Percentiles rank a stretch among this genome's conserved stretches.
These are phyloP conservation scores for Chenopodium quinoa DNA, from an alignment of 148 eudicot species.

Conservation along the genomic window DNA sequence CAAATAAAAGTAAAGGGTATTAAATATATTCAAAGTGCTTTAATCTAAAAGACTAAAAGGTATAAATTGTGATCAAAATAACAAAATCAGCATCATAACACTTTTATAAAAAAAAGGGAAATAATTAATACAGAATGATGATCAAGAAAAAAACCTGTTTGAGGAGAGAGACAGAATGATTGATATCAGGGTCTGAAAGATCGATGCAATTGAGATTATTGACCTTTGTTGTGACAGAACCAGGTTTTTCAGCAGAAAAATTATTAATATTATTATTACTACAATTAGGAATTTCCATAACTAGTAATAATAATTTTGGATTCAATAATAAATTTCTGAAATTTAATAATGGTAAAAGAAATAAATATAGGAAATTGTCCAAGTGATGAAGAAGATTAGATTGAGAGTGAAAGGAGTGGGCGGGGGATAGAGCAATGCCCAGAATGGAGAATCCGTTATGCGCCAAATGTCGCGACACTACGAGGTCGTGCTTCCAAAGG, in stretches of 20 bases:
- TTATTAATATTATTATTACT: background rate
- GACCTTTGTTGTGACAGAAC: slow-evolving; percentile 20
- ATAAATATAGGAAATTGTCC: background rate
- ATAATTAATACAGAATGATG: background rate
- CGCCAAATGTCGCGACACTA: background rate
- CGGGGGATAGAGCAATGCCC: background rate
- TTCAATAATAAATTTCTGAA: background rate
- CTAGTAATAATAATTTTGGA: background rate
- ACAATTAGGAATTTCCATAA: background rate
- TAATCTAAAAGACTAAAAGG: too few species aligned
- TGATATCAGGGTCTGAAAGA: slow-evolving; percentile 59
- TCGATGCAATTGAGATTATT: slow-evolving; percentile 66
- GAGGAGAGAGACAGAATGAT: slow-evolving; percentile 62
- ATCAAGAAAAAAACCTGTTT: slow-evolving; percentile 50
- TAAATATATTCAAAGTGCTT: too few species aligned
- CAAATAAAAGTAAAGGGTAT: background rate
- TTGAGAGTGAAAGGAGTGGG: background rate
- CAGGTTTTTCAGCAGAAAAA: background rate
- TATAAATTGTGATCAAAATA: background rate
- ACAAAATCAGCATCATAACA: background rate
- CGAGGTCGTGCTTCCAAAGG: background rate
- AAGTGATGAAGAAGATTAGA: background rate
- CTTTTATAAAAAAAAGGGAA: background rate
- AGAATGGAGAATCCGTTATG: background rate
- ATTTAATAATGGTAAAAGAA: background rate